Conservation (phyloP, 805 yeast genomes). For the Ogataea paradorogensis region DNA sequence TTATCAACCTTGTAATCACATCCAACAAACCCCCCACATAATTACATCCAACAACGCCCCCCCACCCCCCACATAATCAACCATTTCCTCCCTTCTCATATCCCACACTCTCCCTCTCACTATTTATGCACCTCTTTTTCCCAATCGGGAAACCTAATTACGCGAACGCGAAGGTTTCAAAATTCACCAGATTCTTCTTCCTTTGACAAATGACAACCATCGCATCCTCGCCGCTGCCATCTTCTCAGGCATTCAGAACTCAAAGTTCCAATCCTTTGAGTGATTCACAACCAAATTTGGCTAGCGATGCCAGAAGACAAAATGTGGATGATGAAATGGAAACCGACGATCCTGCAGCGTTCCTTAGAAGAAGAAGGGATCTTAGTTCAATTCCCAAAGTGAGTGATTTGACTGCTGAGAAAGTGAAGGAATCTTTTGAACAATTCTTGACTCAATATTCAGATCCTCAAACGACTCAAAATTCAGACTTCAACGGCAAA, state of each 20-base stretch:
- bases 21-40: no score
- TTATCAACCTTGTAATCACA: no score
- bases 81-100: neutral
- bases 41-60: no score
- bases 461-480: constrained; percentile 37
- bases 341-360: constrained; percentile 26
- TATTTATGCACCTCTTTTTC: constrained; percentile 8
- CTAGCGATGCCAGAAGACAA: constrained; percentile 15
- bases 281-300: constrained; percentile 26
- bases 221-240: constrained; percentile 31
- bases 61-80: neutral
- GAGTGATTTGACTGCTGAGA: constrained; percentile 87
- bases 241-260: constrained; percentile 25
- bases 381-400: constrained; percentile 78
- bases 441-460: constrained; percentile 69
- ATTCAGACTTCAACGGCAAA: constrained; percentile 47
- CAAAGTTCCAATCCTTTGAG: constrained; percentile 27
- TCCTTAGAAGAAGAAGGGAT: constrained; percentile 50
- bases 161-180: constrained; percentile 14
- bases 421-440: constrained; percentile 88
- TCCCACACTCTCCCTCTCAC: neutral
- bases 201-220: constrained; percentile 21
- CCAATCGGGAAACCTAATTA: constrained; percentile 9
- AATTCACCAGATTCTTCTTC: constrained; percentile 1
- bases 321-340: constrained; percentile 24